These are phyloP conservation scores for Boletus semigastroideus DNA, from an alignment of 1,284 basidiomycete genomes.

Conservation along the genomic window DNA sequence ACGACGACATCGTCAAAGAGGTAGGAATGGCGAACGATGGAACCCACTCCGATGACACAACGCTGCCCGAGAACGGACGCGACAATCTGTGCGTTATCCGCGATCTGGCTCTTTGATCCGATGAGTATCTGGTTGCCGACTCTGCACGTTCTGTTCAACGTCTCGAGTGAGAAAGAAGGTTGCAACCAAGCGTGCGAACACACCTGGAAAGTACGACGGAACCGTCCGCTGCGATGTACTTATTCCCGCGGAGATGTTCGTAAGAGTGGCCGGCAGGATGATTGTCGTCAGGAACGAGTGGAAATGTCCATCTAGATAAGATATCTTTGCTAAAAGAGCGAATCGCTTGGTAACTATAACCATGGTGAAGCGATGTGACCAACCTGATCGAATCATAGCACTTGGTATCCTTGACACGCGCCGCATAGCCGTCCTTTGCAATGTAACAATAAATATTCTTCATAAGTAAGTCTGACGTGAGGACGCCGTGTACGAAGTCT, in stretches of 20 bases:
- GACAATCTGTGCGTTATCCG: slow-evolving; percentile 60
- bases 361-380: slow-evolving; percentile 8
- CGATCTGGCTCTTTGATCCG: slow-evolving; percentile 66
- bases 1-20: slow-evolving; percentile 80
- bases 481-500: slow-evolving; percentile 95
- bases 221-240: slow-evolving; percentile 79
- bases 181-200: slow-evolving; percentile 16
- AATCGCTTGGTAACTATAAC: background rate
- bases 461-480: slow-evolving; percentile 93
- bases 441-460: slow-evolving; percentile 93
- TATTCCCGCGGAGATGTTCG: slow-evolving; percentile 82
- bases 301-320: slow-evolving; percentile 90
- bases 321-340: slow-evolving; percentile 76
- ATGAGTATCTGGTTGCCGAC: slow-evolving; percentile 83
- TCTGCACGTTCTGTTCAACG: slow-evolving; percentile 63
- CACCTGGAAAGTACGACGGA: slow-evolving; percentile 77
- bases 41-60: slow-evolving; percentile 67
- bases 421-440: slow-evolving; percentile 83
- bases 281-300: slow-evolving; percentile 91
- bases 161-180: slow-evolving; percentile 1
- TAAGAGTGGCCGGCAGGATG: slow-evolving; percentile 81
- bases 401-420: slow-evolving; percentile 85
- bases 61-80: slow-evolving; percentile 76
- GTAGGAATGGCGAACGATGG: slow-evolving; percentile 72
- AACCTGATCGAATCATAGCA: slow-evolving; percentile 88